Conservation (phyloP, 805 yeast species). For the Peterozyma toletana region DNA sequence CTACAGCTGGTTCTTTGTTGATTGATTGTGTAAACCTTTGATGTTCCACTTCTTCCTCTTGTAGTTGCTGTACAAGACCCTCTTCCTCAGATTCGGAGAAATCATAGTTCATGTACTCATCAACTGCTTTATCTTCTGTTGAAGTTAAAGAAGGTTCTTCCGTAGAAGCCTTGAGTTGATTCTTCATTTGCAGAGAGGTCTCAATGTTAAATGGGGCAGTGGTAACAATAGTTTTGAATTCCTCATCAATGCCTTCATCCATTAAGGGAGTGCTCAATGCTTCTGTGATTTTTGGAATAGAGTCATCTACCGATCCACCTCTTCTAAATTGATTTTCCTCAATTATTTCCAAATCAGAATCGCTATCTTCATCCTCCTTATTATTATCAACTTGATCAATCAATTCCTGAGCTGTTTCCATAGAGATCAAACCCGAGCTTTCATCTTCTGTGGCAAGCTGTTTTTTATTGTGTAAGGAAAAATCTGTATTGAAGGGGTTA, state of each 20-base stretch:
- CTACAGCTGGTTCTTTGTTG: slow-evolving; percentile 12
- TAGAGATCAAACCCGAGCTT: slow-evolving; percentile 42
- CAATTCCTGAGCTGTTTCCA: slow-evolving; percentile 34
- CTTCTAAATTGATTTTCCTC: neutral
- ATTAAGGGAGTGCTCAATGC: too few species aligned
- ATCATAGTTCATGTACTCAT: slow-evolving; percentile 40
- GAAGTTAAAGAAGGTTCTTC: slow-evolving; percentile 1
- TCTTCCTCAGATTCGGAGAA: slow-evolving; percentile 77
- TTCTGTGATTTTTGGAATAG: neutral
- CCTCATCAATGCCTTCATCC: neutral
- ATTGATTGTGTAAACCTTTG: slow-evolving; percentile 46
- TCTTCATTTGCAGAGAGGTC: neutral
- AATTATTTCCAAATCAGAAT: slow-evolving; percentile 23
- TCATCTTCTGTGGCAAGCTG: slow-evolving; percentile 27
- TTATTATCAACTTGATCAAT: slow-evolving; percentile 14
- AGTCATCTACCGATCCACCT: neutral
- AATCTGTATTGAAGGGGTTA: slow-evolving; percentile 9
- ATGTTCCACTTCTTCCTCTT: slow-evolving; percentile 68
- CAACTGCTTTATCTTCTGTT: slow-evolving; percentile 7
- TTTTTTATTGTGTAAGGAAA: slow-evolving; percentile 5
- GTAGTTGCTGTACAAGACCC: slow-evolving; percentile 51
- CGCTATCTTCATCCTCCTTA: slow-evolving; percentile 8
- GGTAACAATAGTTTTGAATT: neutral
- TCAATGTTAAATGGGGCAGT: neutral
- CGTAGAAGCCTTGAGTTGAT: neutral